Evolutionary conservation across 1,139 yeast genomes (phyloP).

Genomic region (Nakaseomyces delphensis): DNA sequence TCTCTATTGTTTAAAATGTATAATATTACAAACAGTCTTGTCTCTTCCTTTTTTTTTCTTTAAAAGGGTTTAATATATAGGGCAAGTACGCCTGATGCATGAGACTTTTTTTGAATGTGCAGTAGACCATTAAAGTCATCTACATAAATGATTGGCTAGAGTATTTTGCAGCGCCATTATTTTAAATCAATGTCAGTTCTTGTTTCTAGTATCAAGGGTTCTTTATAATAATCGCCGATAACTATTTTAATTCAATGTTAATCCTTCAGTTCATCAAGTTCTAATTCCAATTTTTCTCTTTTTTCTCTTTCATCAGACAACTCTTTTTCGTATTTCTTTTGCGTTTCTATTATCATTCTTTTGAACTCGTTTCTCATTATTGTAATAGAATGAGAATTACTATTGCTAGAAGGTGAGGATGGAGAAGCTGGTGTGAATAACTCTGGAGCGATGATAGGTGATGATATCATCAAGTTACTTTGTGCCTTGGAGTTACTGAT

Average conservation of each 20-base stretch:
- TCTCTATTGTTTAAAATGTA: neutral
- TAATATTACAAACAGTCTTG: conserved; percentile 2
- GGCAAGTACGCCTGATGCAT: too few relatives aligned
- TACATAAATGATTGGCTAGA: too few relatives aligned
- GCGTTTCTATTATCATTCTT: conserved; percentile 27
- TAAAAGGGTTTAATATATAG: too few relatives aligned
- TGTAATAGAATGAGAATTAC: conserved; percentile 20
- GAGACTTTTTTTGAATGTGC: too few relatives aligned
- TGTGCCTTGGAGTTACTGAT: conserved; percentile 6
- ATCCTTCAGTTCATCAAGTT: conserved; percentile 13
- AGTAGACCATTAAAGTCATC: too few relatives aligned
- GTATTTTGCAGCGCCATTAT: too few relatives aligned
- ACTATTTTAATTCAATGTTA: too few relatives aligned
- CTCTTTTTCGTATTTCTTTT: conserved; percentile 26
- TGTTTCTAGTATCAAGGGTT: too few relatives aligned
- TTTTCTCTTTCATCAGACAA: conserved; percentile 24
- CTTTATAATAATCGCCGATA: too few relatives aligned
- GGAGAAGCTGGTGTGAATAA: conserved; percentile 15
- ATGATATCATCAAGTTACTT: conserved; percentile 8
- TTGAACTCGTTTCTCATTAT: conserved; percentile 30
- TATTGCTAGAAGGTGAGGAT: conserved; percentile 8
- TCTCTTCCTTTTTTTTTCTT: too few relatives aligned
- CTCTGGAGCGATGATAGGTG: conserved; percentile 13
- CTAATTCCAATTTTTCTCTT: conserved; percentile 19
- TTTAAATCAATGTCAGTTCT: too few relatives aligned